Evolutionary conservation across 805 yeast genomes (phyloP).

Genomic region (Candida nanaspora): DNA sequence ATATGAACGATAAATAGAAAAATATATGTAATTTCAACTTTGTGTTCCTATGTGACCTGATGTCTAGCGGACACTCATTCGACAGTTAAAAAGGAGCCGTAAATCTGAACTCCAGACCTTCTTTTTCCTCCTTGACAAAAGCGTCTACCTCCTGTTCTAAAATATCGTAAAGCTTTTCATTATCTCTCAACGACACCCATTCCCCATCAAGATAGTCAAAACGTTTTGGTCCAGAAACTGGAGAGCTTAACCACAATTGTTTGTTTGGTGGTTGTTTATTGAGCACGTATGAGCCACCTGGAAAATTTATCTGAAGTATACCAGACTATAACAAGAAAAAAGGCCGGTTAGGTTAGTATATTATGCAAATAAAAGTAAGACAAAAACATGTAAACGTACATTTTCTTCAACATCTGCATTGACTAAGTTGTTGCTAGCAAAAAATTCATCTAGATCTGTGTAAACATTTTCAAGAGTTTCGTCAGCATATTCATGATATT

Average conservation of each 20-base stretch:
- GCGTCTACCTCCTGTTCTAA: constrained; percentile 42
- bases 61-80: neutral
- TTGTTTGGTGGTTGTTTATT: constrained; percentile 97
- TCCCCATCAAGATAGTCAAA: constrained; percentile 66
- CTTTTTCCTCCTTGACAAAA: constrained; percentile 2
- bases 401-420: constrained; percentile 70
- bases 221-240: constrained; percentile 86
- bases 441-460: constrained; percentile 59
- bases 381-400: constrained; percentile 21
- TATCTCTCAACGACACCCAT: constrained; percentile 80
- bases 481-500: constrained; percentile 62
- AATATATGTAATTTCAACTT: too few relatives aligned
- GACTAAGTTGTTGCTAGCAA: constrained; percentile 38
- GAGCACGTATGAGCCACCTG: constrained; percentile 83
- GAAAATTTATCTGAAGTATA: constrained; percentile 67
- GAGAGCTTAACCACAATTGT: constrained; percentile 94
- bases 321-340: constrained; percentile 35
- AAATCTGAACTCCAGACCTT: neutral
- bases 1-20: too few relatives aligned
- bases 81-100: neutral
- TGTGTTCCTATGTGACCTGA: too few relatives aligned
- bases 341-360: neutral
- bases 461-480: constrained; percentile 61
- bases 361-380: neutral
- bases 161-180: constrained; percentile 36